phyloP scores from a whole-genome alignment of 148 eudicot species.

The Euryodendron excelsum region DNA sequence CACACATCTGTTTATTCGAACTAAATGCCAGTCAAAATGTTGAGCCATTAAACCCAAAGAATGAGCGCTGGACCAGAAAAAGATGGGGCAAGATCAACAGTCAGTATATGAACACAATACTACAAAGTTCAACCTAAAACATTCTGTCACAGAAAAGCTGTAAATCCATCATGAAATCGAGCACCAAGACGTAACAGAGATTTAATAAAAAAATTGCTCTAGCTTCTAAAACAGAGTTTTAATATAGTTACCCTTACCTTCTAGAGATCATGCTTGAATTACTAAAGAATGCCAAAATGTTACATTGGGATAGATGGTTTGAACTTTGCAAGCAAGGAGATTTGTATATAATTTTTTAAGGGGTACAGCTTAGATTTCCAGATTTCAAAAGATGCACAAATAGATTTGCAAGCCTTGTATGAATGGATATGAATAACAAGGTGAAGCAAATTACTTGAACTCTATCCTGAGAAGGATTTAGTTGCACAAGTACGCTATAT shows the following conservation, averaged over 20 bases:
- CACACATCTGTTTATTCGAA: not conserved
- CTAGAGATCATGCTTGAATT: not conserved
- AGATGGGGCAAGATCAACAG: not conserved
- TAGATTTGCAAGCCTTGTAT: no score
- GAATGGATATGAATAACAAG: not conserved
- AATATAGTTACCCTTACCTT: not conserved
- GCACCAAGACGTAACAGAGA: not conserved
- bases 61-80: slow-evolving; percentile 49
- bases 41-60: slow-evolving; percentile 84
- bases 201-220: not conserved
- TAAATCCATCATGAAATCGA: not conserved
- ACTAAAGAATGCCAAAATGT: no score
- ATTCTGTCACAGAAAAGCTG: no score
- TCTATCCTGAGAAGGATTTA: not conserved
- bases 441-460: not conserved
- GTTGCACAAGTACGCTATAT: not conserved
- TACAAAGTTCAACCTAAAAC: not conserved
- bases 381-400: not conserved
- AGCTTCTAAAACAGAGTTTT: not conserved
- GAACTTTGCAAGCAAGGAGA: no score
- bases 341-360: not conserved
- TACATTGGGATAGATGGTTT: no score
- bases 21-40: slow-evolving; percentile 47
- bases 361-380: not conserved
- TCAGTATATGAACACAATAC: slow-evolving; percentile 1